A percentile compares a stretch with the other conserved stretches of the same genome.
Evolutionary conservation across 768 basidiomycete species (phyloP).

Genomic region (Collybia mongolica): DNA sequence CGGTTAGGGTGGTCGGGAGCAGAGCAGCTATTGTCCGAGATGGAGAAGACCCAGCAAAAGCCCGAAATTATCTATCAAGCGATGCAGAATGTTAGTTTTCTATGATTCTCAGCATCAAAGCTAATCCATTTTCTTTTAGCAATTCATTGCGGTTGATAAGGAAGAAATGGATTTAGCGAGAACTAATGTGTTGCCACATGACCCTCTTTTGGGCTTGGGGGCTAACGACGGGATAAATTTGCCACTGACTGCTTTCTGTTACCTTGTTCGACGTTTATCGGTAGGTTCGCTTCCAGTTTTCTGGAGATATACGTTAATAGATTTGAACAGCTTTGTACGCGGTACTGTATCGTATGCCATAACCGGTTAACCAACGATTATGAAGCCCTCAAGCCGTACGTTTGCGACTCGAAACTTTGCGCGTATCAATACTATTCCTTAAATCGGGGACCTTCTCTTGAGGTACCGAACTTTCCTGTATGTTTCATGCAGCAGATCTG

Average conservation of each 20-base stretch:
- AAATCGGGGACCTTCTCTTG: constrained; percentile 65
- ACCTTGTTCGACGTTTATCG: constrained; percentile 61
- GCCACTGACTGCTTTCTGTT: constrained; percentile 61
- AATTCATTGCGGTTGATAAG: constrained; percentile 39
- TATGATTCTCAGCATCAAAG: background rate
- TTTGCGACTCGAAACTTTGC: constrained; percentile 66
- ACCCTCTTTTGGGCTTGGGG: constrained; percentile 42
- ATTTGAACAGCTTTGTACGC: constrained; percentile 52
- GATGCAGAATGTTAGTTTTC: constrained; percentile 26
- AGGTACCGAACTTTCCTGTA: constrained; percentile 36
- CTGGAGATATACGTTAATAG: background rate
- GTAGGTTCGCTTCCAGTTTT: constrained; percentile 29
- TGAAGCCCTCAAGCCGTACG: constrained; percentile 71
- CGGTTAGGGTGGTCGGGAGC: constrained; percentile 70
- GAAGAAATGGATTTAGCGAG: constrained; percentile 37
- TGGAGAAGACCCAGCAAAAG: constrained; percentile 42
- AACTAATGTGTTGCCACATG: constrained; percentile 50
- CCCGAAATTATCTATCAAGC: constrained; percentile 35
- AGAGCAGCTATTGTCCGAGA: constrained; percentile 47
- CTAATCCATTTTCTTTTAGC: constrained; percentile 20
- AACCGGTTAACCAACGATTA: constrained; percentile 49
- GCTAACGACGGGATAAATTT: constrained; percentile 47
- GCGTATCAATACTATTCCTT: constrained; percentile 67
- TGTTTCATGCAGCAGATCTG: background rate
- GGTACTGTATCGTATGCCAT: constrained; percentile 77